Percentiles rank a stretch among this genome's conserved stretches.
phyloP scores from a whole-genome alignment of 495 filamentous ascomycete species.

The Gamarada debralockiae region DNA sequence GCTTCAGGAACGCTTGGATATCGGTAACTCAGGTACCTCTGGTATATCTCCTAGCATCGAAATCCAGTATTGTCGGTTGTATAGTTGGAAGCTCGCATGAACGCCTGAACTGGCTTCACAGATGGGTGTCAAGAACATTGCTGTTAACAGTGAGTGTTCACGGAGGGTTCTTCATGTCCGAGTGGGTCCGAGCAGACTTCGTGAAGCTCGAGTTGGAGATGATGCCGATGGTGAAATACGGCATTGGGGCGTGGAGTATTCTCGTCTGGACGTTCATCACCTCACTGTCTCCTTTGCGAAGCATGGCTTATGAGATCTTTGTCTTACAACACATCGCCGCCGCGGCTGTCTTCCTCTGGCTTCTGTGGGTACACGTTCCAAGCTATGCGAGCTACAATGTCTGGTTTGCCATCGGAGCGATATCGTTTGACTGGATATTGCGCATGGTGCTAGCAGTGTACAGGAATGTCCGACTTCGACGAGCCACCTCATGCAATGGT shows the following conservation, averaged over 20 bases:
- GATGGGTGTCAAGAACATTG: conserved; percentile 73
- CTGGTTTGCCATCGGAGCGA: conserved; percentile 69
- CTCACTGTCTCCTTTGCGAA: conserved; percentile 63
- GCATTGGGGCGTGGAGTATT: conserved; percentile 70
- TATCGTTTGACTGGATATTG: conserved; percentile 65
- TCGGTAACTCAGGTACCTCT: conserved; percentile 79
- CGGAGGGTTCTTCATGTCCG: conserved; percentile 64
- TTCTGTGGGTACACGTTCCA: conserved; percentile 65
- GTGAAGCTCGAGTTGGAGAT: conserved; percentile 56
- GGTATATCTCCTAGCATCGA: conserved; percentile 74
- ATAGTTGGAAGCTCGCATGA: conserved; percentile 69
- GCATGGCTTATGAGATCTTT: conserved; percentile 74
- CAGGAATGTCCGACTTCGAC: conserved; percentile 54
- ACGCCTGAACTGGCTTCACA: conserved; percentile 79
- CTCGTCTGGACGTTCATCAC: conserved; percentile 68
- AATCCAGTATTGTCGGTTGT: conserved; percentile 68
- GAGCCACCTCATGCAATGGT: conserved; percentile 26
- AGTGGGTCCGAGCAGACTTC: conserved; percentile 64
- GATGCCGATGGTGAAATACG: conserved; percentile 61
- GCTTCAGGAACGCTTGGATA: conserved; percentile 72
- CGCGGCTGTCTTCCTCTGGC: conserved; percentile 62
- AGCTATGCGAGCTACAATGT: conserved; percentile 50
- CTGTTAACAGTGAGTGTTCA: conserved; percentile 74
- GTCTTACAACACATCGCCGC: conserved; percentile 74
- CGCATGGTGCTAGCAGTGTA: conserved; percentile 49